A percentile compares a stretch with the other conserved stretches of the same genome.
These are phyloP conservation scores for Pleurozium schreberi DNA, from an alignment of 225 moss, liverwort and hornwort species.

Conservation along the genomic window DNA sequence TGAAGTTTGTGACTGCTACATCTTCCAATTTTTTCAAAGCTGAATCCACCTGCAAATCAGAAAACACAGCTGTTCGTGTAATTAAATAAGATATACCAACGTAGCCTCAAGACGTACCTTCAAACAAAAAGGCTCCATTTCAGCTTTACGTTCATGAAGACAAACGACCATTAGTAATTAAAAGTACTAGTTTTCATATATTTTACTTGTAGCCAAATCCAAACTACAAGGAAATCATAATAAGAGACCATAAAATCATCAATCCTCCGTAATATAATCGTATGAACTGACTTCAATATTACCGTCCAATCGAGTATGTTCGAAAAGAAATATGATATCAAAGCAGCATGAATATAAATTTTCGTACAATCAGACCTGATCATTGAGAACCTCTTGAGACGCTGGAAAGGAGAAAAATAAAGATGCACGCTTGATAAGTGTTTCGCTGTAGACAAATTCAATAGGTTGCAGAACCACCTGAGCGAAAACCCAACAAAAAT, in stretches of 20 bases:
- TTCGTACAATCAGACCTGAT: conserved; percentile 36
- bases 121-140: background rate
- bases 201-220: background rate
- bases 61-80: background rate
- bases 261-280: background rate
- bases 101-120: background rate
- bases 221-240: background rate
- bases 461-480: conserved; percentile 81
- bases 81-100: background rate
- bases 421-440: conserved; percentile 42
- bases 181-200: background rate
- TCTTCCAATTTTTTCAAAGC: conserved; percentile 45
- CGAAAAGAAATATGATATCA: background rate
- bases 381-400: conserved; percentile 44
- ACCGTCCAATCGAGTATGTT: background rate
- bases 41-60: conserved; percentile 30
- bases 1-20: conserved; percentile 35
- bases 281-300: background rate
- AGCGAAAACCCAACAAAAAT: background rate
- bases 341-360: background rate
- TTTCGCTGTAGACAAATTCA: conserved; percentile 82
- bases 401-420: conserved; percentile 56
- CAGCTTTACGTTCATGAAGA: background rate
- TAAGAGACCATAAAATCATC: background rate
- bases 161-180: background rate